Base-by-base conservation (phyloP, 2,329 filamentous ascomycete species). In the Apiospora sp. region DNA sequence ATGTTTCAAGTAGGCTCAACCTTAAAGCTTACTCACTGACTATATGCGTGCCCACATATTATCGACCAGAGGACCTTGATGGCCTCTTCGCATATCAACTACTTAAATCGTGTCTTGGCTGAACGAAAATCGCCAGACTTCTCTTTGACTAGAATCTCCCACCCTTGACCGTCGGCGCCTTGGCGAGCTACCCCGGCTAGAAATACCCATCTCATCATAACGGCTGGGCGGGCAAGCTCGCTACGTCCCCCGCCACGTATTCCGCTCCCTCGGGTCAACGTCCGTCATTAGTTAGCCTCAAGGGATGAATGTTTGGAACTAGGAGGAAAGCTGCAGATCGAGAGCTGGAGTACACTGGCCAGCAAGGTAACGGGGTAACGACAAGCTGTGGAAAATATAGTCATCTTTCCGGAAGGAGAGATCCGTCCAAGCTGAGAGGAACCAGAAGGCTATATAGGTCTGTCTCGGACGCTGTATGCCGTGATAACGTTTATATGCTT, bases 21-120 rank as follows among this genome's bases (percentile, higher is more conserved):
- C 14, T 34, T 34, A 10, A 58, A 34, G 51, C 3, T 5, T 58
- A 58, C 30, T 7, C 1, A 2, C 13, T 19, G 24, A 16, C 5
- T 58, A 10, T 30, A 34, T 34, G 8, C 14, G 13, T 7, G 1
- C n/a, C 49, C 54, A 34, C 3, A 1, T 12, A 4, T 61, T 5
- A 3, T 12, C 10, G 34, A 12, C 34, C 22, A 19, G 34, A 41
- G 71, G 30, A 72, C 71, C 68, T 71, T 72, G 71, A 72, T 67
- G 71, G 68, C 27, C 71, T 46, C 49, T 3, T 48, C 54, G 27
- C 37, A 37, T 19, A 30, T 67, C 24, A 27, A 19, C 37, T 64
- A 22, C 30, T 48, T 43, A 37, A 41, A 41, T 49, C 30, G 46
- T 51, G 51, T 67, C 68, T 67, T 71, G 68, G 51, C 44, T 41